phyloP scores from a whole-genome alignment of 2,329 filamentous ascomycete genomes.

The Phaeosphaeria sp. region DNA sequence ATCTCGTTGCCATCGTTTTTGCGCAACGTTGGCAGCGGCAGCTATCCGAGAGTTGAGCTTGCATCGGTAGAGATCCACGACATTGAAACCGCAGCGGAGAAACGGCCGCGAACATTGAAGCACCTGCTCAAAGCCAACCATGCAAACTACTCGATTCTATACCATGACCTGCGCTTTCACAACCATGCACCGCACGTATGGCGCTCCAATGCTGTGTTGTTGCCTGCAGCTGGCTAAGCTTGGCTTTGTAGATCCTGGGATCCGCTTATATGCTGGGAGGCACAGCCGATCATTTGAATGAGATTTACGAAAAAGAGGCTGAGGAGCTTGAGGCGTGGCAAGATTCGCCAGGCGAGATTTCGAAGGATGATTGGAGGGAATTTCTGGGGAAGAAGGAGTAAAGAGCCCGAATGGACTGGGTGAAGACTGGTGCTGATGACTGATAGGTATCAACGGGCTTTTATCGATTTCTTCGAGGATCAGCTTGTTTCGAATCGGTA shows the following conservation, averaged over 20 bases:
- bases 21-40: conserved; percentile 18
- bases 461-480: conserved; percentile 95
- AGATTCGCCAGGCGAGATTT: conserved; percentile 84
- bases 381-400: conserved; percentile 76
- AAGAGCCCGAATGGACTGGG: conserved; percentile 21
- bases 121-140: conserved; percentile 92
- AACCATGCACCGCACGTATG: conserved; percentile 81
- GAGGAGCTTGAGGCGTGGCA: conserved; percentile 78
- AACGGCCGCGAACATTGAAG: conserved; percentile 81
- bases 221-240: conserved; percentile 38
- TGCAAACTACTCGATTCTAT: conserved; percentile 84
- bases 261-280: conserved; percentile 88
- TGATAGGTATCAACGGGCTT: conserved; percentile 80
- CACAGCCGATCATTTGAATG: conserved; percentile 72
- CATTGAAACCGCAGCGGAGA: conserved; percentile 81
- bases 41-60: conserved; percentile 55
- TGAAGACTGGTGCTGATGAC: conserved; percentile 14
- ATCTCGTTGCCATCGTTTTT: conserved; percentile 30
- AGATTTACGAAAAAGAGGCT: conserved; percentile 79
- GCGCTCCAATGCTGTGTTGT: conserved; percentile 22
- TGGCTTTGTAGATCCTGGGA: conserved; percentile 66
- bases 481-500: conserved; percentile 78
- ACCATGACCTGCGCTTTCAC: conserved; percentile 74
- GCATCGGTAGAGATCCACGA: conserved; percentile 75
- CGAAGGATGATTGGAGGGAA: conserved; percentile 83